Evolutionary conservation across 192 early-diverging fungal genomes (phyloP).

Genomic region (Backusella circina): DNA sequence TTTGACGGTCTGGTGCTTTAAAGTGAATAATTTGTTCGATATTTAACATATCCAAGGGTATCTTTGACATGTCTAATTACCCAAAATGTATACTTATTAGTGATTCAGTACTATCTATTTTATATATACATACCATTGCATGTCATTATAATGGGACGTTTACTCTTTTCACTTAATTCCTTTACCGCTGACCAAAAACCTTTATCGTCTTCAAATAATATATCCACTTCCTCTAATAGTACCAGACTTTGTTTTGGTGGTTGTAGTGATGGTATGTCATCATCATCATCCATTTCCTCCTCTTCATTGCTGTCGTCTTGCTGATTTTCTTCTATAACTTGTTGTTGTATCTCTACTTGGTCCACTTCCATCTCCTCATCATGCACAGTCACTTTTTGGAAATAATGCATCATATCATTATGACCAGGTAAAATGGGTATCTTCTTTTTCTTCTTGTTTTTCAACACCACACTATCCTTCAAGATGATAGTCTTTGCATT

Average conservation of each 20-base stretch:
- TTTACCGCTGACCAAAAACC: conserved; percentile 73
- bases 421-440: not conserved
- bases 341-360: not conserved
- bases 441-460: not conserved
- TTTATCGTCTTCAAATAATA: conserved; percentile 78
- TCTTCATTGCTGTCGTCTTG: not conserved
- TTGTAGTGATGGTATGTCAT: not conserved
- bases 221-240: conserved; percentile 81
- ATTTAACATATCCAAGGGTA: conserved; percentile 16
- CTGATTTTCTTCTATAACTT: not conserved
- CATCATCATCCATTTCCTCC: not conserved
- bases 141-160: conserved; percentile 80
- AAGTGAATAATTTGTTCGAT: conserved; percentile 1
- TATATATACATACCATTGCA: conserved; percentile 54
- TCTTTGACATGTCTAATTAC: conserved; percentile 4
- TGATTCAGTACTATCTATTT: not conserved
- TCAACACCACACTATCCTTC: not conserved
- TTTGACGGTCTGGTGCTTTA: conserved; percentile 1
- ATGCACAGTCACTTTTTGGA: not conserved
- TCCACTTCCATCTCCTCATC: not conserved
- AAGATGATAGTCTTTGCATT: not conserved
- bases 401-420: conserved; percentile 7
- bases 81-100: not conserved
- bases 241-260: conserved; percentile 61
- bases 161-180: conserved; percentile 64